phyloP scores from a whole-genome alignment of 2,329 filamentous ascomycete genomes.

The Fusarium sp. region DNA sequence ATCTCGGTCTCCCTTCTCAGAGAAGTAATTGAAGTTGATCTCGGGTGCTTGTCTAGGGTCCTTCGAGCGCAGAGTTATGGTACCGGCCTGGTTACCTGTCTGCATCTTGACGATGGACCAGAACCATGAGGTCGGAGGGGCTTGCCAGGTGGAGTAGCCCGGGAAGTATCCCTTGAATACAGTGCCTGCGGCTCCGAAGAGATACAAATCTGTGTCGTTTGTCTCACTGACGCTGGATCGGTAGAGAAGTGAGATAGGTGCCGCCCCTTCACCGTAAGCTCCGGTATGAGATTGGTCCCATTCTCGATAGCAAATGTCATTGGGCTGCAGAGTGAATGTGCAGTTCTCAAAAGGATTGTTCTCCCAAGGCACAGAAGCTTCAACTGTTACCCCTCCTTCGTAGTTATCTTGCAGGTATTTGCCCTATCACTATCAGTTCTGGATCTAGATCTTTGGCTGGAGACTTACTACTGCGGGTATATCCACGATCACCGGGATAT shows the following conservation, averaged over 20 bases:
- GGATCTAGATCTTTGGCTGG: no score
- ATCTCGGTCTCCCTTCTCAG: slow-evolving; percentile 38
- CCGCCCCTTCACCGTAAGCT: slow-evolving; percentile 43
- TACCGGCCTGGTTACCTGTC: slow-evolving; percentile 71
- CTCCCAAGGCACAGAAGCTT: slow-evolving; percentile 30
- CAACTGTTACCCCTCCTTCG: slow-evolving; percentile 42
- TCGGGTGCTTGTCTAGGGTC: slow-evolving; percentile 73
- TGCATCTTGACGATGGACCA: slow-evolving; percentile 66
- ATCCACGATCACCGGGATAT: slow-evolving; percentile 60
- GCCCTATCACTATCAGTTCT: slow-evolving; percentile 3
- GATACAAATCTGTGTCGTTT: slow-evolving; percentile 48
- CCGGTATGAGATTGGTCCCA: slow-evolving; percentile 46
- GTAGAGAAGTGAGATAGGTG: slow-evolving; percentile 40
- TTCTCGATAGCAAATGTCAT: slow-evolving; percentile 53
- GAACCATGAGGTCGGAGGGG: slow-evolving; percentile 43
- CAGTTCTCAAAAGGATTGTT: slow-evolving; percentile 31
- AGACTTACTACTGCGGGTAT: slow-evolving; percentile 57
- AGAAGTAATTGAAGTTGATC: slow-evolving; percentile 73
- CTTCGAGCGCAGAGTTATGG: slow-evolving; percentile 68
- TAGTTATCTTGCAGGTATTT: slow-evolving; percentile 49
- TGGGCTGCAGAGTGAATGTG: slow-evolving; percentile 9
- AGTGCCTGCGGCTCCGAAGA: slow-evolving; percentile 46
- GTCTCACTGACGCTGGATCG: slow-evolving; percentile 47
- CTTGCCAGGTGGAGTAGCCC: slow-evolving; percentile 49
- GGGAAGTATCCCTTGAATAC: slow-evolving; percentile 50